Evolutionary conservation across 2,329 filamentous ascomycete species (phyloP).

Genomic region (Nemania bipapillata): DNA sequence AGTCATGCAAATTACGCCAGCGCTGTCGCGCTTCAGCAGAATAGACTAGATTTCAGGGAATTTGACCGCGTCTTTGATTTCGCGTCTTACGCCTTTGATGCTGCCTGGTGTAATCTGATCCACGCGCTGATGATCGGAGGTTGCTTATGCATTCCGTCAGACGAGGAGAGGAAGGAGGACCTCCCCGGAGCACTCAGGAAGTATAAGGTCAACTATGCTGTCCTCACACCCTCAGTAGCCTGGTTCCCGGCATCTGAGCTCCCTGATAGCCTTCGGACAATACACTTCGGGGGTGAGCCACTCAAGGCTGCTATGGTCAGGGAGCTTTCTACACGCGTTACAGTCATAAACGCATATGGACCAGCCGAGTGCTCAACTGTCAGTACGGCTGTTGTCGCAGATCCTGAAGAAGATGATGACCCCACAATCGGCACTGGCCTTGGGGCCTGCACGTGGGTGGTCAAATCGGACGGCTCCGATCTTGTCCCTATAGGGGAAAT

Average conservation of each 20-base stretch:
- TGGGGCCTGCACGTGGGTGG: constrained; percentile 50
- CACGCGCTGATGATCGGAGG: background rate
- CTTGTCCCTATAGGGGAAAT: constrained; percentile 51
- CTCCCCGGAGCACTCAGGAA: background rate
- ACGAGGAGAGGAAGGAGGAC: background rate
- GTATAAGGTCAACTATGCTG: background rate
- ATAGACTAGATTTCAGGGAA: background rate
- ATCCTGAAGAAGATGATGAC: background rate
- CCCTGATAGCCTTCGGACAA: background rate
- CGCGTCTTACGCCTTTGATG: background rate
- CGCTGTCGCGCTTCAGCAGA: background rate
- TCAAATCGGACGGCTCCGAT: constrained; percentile 51
- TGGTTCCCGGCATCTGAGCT: background rate
- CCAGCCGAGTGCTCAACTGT: constrained; percentile 18
- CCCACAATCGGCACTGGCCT: constrained; percentile 13
- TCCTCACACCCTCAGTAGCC: background rate
- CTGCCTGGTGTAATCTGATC: background rate
- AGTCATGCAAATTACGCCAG: background rate
- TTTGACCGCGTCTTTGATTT: background rate
- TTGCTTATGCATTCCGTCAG: background rate
- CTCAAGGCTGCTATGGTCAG: background rate
- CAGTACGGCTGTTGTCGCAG: background rate
- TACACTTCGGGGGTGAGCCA: background rate
- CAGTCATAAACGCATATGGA: constrained; percentile 19
- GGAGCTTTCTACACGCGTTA: background rate